Evolutionary conservation across 2,329 filamentous ascomycete genomes (phyloP).

Genomic region (Pyrenophora tritici-repentis): DNA sequence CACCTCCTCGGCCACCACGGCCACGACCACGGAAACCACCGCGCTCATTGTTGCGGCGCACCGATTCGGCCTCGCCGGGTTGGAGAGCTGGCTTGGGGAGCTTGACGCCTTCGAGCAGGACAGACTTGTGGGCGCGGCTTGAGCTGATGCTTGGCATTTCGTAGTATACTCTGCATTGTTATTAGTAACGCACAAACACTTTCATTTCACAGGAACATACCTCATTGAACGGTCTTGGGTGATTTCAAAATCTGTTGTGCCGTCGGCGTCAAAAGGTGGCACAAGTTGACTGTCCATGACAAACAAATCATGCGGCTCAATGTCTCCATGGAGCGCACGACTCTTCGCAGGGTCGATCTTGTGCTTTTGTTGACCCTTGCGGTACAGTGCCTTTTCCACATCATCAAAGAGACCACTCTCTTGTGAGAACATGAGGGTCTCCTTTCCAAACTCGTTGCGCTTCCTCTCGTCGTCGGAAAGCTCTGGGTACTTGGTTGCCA

Average conservation of each 20-base stretch:
- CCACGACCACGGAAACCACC: constrained; percentile 37
- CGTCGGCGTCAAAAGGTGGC: constrained; percentile 73
- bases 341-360: constrained; percentile 76
- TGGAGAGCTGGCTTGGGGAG: constrained; percentile 70
- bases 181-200: constrained; percentile 24
- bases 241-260: constrained; percentile 35
- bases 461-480: constrained; percentile 76
- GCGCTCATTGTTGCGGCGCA: constrained; percentile 68
- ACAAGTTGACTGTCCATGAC: constrained; percentile 80
- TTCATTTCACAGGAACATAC: constrained; percentile 56
- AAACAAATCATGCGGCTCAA: constrained; percentile 82
- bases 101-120: constrained; percentile 84
- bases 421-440: constrained; percentile 84
- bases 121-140: constrained; percentile 82
- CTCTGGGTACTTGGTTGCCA: constrained; percentile 79
- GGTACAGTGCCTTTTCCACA: constrained; percentile 84
- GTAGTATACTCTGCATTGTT: constrained; percentile 72
- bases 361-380: constrained; percentile 69
- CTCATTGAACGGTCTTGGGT: constrained; percentile 73
- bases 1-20: constrained; percentile 20
- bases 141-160: constrained; percentile 70
- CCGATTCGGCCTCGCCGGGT: constrained; percentile 71
- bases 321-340: constrained; percentile 76
- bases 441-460: constrained; percentile 79
- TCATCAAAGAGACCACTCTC: constrained; percentile 84